Evolutionary conservation across 2,329 filamentous ascomycete species (phyloP), one percentile per base, ranked within the genome.

Genomic region (Ascochyta koolunga): DNA sequence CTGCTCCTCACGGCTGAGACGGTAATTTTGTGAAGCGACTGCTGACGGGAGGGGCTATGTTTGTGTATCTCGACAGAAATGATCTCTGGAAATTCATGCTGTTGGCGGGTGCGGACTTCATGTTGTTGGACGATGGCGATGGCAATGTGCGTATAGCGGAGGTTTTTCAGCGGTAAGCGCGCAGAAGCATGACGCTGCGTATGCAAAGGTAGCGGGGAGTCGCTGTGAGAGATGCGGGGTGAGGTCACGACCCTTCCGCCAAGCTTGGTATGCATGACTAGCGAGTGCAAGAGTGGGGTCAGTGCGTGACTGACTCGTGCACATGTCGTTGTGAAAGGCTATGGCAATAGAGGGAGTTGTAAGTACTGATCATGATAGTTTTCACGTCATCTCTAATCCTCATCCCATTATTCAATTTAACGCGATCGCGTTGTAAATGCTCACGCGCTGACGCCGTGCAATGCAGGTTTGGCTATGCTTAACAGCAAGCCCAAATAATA

Each of bases 381-480:
- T 46, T 37, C n/a, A 18, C 22, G 37, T 18, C 37, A 7, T 18
- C 40, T 16, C 19, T 16, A 32, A 29, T 24, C 9, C 7, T 16
- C 2, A 21, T 19, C 31, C 27, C 18, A 32, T 37, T n/a, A 29
- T 24, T 25, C 36, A 15, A 54, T 49, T 8, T 40, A n/a, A 42
- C 45, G 36, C 40, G 22, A 21, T 44, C 33, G 45, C 21, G 47
- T 41, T 38, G 47, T 40, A 56, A 60, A 71, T 70, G 68, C 67
- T 65, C 59, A 66, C 40, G 27, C 45, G 54, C 36, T 25, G 64
- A 67, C 66, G 41, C 68, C 67, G 55, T 60, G 62, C 65, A 61
- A 69, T 69, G 67, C 67, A 61, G 27, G 19, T 37, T 11, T 47
- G 32, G 37, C 25, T 19, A 43, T 55, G 41, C 46, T 42, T 31